These are phyloP conservation scores for Aurantiochytrium sp. DNA, from an alignment of 108 stramenopile genomes.

Conservation along the genomic window DNA sequence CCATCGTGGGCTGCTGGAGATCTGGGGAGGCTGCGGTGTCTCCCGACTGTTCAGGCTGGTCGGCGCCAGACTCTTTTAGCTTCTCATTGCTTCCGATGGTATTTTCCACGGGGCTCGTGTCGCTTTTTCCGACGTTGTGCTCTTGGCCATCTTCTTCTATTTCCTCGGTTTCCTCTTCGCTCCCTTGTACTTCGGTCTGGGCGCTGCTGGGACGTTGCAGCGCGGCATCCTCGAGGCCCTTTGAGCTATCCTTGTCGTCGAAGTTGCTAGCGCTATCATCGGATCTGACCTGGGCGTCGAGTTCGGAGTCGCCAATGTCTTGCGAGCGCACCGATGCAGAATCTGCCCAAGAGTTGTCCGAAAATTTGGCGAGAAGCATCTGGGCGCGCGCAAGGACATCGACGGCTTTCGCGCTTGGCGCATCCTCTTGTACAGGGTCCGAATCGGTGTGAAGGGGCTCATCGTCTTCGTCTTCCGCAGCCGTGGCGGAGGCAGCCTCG, in stretches of 20 bases:
- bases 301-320: no score
- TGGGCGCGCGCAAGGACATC: not conserved
- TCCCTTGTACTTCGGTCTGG: not conserved
- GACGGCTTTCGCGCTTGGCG: not conserved
- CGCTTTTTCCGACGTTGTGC: not conserved
- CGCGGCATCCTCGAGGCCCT: no score
- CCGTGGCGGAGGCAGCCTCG: no score
- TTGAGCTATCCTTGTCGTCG: no score
- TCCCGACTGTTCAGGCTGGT: no score
- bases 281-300: no score
- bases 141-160: not conserved
- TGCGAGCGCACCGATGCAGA: not conserved
- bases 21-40: no score
- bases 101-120: no score
- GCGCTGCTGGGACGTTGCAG: not conserved
- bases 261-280: no score
- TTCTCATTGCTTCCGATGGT: not conserved
- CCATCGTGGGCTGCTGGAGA: no score
- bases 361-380: not conserved
- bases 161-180: not conserved
- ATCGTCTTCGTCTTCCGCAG: no score
- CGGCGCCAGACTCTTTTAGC: not conserved
- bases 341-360: not conserved
- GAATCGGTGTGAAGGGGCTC: no score
- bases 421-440: not conserved